Percentiles rank a stretch among this genome's conserved stretches.
These are phyloP conservation scores for Schwanniomyces polymorphus DNA, from an alignment of 805 yeast species.

Conservation along the genomic window DNA sequence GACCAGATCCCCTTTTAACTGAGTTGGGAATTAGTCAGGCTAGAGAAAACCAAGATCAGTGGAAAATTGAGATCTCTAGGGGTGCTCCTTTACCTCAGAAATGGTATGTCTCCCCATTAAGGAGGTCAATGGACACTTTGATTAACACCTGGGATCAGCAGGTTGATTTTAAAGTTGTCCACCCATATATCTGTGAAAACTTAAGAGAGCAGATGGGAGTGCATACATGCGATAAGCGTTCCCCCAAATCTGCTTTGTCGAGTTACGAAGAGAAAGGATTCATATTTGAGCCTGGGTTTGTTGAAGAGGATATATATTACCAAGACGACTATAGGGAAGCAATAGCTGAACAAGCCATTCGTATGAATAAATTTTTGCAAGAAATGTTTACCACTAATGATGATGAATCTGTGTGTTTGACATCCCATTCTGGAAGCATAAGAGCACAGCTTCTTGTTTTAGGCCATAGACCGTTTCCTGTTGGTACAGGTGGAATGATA, in stretches of 20 bases:
- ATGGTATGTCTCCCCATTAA: conserved; percentile 51
- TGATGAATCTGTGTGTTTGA: conserved; percentile 38
- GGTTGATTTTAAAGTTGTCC: conserved; percentile 14
- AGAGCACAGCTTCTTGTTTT: conserved; percentile 47
- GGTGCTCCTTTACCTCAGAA: conserved; percentile 36
- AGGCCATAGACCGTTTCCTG: conserved; percentile 47
- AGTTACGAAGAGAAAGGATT: conserved; percentile 41
- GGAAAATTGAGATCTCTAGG: conserved; percentile 34
- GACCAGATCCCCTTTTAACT: conserved; percentile 53
- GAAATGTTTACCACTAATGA: conserved; percentile 25
- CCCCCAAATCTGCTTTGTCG: conserved; percentile 33
- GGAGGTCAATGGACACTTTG: conserved; percentile 52
- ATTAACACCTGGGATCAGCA: conserved; percentile 46
- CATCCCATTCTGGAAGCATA: conserved; percentile 53
- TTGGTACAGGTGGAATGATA: conserved; percentile 57
- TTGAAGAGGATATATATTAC: conserved; percentile 46
- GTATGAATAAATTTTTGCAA: conserved; percentile 36
- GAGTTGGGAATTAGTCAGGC: conserved; percentile 47
- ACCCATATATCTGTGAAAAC: conserved; percentile 45
- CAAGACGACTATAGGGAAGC: conserved; percentile 39
- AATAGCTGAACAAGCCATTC: conserved; percentile 39
- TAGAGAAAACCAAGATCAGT: conserved; percentile 38
- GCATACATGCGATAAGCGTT: conserved; percentile 51
- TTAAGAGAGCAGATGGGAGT: conserved; percentile 51
- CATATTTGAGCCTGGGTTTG: conserved; percentile 43